These are phyloP conservation scores for Cornus florida DNA, from an alignment of 148 eudicot species.

Conservation along the genomic window DNA sequence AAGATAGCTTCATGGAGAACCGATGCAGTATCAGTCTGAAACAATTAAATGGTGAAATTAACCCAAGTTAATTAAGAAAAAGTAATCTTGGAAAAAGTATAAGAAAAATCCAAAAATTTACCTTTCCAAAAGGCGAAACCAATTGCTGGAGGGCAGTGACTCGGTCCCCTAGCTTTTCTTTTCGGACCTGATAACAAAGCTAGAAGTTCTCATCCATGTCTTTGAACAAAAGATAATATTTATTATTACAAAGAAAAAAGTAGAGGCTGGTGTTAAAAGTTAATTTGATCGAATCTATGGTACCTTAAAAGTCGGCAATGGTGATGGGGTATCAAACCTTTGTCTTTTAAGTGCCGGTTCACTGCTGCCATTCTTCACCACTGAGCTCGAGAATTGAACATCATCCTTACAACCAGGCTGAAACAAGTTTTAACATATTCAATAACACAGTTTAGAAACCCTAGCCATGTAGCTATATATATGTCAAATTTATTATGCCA, in stretches of 20 bases:
- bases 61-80: background rate
- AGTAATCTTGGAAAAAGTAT: background rate
- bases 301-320: slow-evolving; percentile 88
- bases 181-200: slow-evolving; percentile 56
- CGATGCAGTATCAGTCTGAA: slow-evolving; percentile 95
- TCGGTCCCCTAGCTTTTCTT: slow-evolving; percentile 94
- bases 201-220: slow-evolving; percentile 10
- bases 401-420: slow-evolving; percentile 29
- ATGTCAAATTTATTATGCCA: too few species aligned
- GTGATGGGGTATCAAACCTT: slow-evolving; percentile 69
- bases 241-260: background rate
- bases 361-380: slow-evolving; percentile 27
- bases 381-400: slow-evolving; percentile 21
- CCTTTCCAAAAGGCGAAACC: slow-evolving; percentile 96
- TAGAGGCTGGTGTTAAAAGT: background rate
- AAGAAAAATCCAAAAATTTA: slow-evolving; percentile 20
- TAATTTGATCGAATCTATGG: background rate
- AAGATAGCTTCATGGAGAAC: slow-evolving; percentile 96
- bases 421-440: background rate
- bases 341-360: slow-evolving; percentile 58
- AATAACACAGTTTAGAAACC: slow-evolving; percentile 11
- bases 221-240: slow-evolving; percentile 5
- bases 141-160: slow-evolving; percentile 89
- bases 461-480: background rate
- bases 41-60: background rate